phyloP scores from a whole-genome alignment of 2,329 filamentous ascomycete genomes.

The Magnaporthiopsis incrustans region DNA sequence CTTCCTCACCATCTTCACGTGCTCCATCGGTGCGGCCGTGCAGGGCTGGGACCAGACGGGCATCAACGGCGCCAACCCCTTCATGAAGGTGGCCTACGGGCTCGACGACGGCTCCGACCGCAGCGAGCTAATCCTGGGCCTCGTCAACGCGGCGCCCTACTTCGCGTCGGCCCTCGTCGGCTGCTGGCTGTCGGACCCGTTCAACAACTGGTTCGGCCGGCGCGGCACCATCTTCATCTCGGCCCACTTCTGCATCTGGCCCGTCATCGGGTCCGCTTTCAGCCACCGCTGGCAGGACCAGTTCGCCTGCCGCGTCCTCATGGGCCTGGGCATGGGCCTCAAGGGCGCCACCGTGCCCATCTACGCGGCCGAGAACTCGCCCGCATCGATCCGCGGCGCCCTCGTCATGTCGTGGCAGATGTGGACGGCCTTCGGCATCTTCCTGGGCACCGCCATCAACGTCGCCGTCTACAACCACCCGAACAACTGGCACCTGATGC shows the following conservation, averaged over 20 bases:
- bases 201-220: constrained; percentile 36
- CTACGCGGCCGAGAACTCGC: constrained; percentile 67
- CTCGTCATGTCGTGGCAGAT: constrained; percentile 72
- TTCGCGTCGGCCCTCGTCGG: constrained; percentile 42
- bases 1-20: constrained; percentile 59
- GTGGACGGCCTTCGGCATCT: constrained; percentile 32
- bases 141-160: constrained; percentile 53
- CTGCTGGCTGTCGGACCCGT: constrained; percentile 57
- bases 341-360: constrained; percentile 68
- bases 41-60: constrained; percentile 64
- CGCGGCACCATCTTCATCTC: constrained; percentile 63
- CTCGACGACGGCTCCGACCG: constrained; percentile 29
- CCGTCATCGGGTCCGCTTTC: constrained; percentile 64
- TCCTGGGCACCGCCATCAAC: constrained; percentile 55
- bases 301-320: constrained; percentile 60
- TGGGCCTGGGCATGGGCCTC: constrained; percentile 71
- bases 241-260: constrained; percentile 62
- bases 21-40: constrained; percentile 63
- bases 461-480: constrained; percentile 34
- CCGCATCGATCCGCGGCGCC: constrained; percentile 61
- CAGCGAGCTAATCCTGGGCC: constrained; percentile 46
- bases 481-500: constrained; percentile 31
- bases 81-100: constrained; percentile 47
- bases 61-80: constrained; percentile 54
- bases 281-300: constrained; percentile 65